phyloP scores from a whole-genome alignment of 164 flowering plant species.

The Aristolochia contorta region DNA sequence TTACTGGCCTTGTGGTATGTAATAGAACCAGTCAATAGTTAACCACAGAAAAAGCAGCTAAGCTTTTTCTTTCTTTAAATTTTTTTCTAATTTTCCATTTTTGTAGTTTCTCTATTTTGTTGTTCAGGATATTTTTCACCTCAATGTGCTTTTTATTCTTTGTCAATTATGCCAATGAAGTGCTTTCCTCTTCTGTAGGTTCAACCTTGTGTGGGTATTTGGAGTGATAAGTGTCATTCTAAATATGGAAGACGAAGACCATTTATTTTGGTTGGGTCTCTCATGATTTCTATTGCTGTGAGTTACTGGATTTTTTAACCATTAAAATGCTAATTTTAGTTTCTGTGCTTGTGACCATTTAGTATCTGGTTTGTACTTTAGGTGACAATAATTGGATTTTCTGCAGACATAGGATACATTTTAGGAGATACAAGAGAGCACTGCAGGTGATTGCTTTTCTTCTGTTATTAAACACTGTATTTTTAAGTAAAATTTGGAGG shows the following conservation, averaged over 20 bases:
- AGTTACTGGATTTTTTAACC: constrained; percentile 15
- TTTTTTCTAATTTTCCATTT: neutral
- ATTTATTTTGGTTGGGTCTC: constrained; percentile 77
- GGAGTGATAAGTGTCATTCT: constrained; percentile 98
- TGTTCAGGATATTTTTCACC: neutral
- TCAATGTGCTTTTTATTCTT: neutral
- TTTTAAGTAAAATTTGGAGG: neutral
- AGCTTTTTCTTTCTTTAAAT: neutral
- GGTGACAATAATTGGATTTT: constrained; percentile 96
- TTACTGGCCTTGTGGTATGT: constrained; percentile 99
- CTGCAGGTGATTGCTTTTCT: constrained; percentile 58
- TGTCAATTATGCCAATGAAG: neutral
- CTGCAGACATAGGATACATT: constrained; percentile 98
- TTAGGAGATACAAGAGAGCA: constrained; percentile 85
- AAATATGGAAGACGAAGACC: constrained; percentile 97
- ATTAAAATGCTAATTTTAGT: constrained; percentile 1
- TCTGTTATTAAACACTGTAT: neutral
- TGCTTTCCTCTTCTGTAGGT: constrained; percentile 39
- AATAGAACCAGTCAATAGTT: constrained; percentile 5
- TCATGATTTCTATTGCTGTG: constrained; percentile 85
- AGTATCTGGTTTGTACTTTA: constrained; percentile 31
- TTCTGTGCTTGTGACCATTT: constrained; percentile 17
- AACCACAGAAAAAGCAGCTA: neutral
- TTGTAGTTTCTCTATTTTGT: neutral
- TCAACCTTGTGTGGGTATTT: constrained; percentile 99